Percentiles rank a stretch among this genome's conserved stretches.
Evolutionary conservation across 441 rosid genomes (phyloP).

Genomic region (Erodium texanum): DNA sequence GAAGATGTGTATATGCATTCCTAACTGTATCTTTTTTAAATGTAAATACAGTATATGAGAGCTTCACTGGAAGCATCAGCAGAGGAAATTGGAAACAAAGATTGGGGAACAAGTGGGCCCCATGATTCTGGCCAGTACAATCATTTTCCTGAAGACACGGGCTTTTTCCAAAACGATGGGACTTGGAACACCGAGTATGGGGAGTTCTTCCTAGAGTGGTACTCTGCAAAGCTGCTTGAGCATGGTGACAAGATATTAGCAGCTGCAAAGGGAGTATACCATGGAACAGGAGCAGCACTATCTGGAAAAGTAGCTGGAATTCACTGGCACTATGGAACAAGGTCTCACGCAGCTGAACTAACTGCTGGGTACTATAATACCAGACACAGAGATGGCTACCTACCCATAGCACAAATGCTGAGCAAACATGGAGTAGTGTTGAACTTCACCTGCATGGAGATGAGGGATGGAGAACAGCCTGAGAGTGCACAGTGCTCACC

Average conservation of each 20-base stretch:
- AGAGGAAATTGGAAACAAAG: conserved; percentile 46
- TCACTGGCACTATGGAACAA: conserved; percentile 88
- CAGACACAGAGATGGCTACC: conserved; percentile 63
- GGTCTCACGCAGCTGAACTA: conserved; percentile 92
- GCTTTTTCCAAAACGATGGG: conserved; percentile 68
- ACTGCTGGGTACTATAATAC: conserved; percentile 87
- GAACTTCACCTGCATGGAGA: conserved; percentile 97
- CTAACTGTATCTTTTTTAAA: conserved; percentile 17
- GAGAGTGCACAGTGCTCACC: conserved; percentile 68
- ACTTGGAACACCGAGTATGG: conserved; percentile 84
- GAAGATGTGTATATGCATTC: background rate
- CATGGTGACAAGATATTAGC: conserved; percentile 70
- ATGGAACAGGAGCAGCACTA: conserved; percentile 54
- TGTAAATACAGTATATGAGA: conserved; percentile 61
- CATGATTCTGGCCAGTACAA: conserved; percentile 80
- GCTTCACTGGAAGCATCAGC: conserved; percentile 77
- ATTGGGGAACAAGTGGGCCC: conserved; percentile 77
- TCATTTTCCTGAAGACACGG: conserved; percentile 73
- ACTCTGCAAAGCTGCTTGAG: conserved; percentile 56
- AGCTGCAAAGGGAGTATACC: conserved; percentile 59
- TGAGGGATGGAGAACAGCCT: conserved; percentile 75
- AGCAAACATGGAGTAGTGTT: conserved; percentile 53
- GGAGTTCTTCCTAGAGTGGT: conserved; percentile 78
- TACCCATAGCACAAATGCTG: conserved; percentile 64
- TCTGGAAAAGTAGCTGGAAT: conserved; percentile 86